Evolutionary conservation across 2,329 filamentous ascomycete genomes (phyloP), one percentile per base, ranked within the genome.

Genomic region (Xylariaceae sp.): DNA sequence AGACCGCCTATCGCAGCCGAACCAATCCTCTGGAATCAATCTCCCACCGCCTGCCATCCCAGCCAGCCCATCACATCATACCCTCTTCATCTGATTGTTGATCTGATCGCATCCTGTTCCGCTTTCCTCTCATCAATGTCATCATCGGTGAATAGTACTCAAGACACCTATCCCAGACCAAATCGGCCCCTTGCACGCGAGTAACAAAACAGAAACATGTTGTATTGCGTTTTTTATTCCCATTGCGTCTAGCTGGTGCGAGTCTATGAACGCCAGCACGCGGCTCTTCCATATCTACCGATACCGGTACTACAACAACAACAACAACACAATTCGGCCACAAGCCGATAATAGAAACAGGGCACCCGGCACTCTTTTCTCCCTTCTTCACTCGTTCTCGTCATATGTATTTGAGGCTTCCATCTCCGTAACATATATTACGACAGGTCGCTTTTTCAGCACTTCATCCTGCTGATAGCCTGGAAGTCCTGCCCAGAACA

Each of bases 21-120:
- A 61, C 61, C 61, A 63, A 63, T 63, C 54, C 61, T 49, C 61
- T 62, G 60, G 58, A 61, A 53, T 53, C 53, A 58, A 40, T 50
- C 28, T 60, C 53, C 54, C 54, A 58, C 60, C 47, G 23, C 53
- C 54, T 26, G 49, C 57, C 58, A 43, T 26, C 46, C 50, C 39
- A 31, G 31, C 50, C 49, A 58, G 37, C 56, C 53, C 45, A 52
- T 62, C 56, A 62, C 56, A 62, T 59, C 59, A 62, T 62, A 50
- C 50, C 49, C 43, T 56, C 33, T 51, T 47, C 46, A 44, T 48
- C 37, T 52, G 37, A 23, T 44, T 54, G 53, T 60, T 62, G 60
- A 62, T 61, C 57, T 61, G 50, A 62, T 60, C 52, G 60, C 53
- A 45, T 47, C 39, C 43, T 36, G 45, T 60, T 41, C 50, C 37